Percentiles rank a stretch among this genome's conserved stretches.
phyloP scores from a whole-genome alignment of 2,329 filamentous ascomycete genomes.

The Arthrinium phaeospermum region DNA sequence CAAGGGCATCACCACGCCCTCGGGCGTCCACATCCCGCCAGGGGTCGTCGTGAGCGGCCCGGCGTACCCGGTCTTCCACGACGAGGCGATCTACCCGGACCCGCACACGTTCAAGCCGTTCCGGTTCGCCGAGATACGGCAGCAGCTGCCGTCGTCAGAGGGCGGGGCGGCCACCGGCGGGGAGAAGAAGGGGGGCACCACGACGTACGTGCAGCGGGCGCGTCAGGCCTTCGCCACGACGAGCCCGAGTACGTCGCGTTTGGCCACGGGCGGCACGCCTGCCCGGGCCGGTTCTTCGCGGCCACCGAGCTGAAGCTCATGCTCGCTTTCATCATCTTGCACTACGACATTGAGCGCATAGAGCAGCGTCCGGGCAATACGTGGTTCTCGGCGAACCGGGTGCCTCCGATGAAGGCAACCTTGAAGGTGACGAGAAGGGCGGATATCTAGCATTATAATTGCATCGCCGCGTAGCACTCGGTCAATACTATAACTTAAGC shows the following conservation, averaged over 20 bases:
- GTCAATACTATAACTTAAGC: not conserved
- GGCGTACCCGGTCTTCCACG: conserved; percentile 37
- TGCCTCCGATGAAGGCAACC: conserved; percentile 37
- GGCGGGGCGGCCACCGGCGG: not conserved
- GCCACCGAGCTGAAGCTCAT: conserved; percentile 43
- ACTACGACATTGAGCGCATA: conserved; percentile 35
- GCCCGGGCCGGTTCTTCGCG: conserved; percentile 48
- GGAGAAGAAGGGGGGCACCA: not conserved
- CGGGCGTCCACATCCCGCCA: conserved; percentile 40
- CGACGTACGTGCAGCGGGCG: conserved; percentile 29
- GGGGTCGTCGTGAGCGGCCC: conserved; percentile 38
- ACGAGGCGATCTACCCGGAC: conserved; percentile 54
- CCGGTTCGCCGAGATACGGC: conserved; percentile 30
- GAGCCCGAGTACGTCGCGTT: conserved; percentile 41
- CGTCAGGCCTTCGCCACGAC: conserved; percentile 37
- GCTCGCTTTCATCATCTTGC: conserved; percentile 33
- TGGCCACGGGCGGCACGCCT: conserved; percentile 46
- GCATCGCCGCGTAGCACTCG: not conserved
- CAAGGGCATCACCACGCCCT: conserved; percentile 40
- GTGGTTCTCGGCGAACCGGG: conserved; percentile 37
- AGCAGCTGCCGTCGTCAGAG: conserved; percentile 14
- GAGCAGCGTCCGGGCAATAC: conserved; percentile 37
- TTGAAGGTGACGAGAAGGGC: conserved; percentile 24
- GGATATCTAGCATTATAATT: not conserved
- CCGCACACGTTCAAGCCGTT: conserved; percentile 41